Base-by-base conservation (phyloP, 1,139 yeast genomes). In the Entelexis paramagnoliae region DNA sequence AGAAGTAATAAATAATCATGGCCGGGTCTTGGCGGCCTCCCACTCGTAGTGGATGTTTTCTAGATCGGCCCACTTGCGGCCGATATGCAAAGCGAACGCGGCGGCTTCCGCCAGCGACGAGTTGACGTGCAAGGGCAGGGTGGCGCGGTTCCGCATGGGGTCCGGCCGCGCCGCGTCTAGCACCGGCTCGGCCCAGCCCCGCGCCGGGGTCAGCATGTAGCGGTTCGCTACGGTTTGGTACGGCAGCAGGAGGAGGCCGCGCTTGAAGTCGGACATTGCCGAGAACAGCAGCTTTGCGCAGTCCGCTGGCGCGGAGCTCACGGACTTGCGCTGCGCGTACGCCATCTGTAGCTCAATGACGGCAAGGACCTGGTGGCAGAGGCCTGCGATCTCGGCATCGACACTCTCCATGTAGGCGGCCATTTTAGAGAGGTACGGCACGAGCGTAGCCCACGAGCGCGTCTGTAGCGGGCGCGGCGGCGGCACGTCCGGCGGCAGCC, bases 21-120 rank as follows among this genome's bases (percentile, higher is more conserved):
- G 46, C 24, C 29, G 11, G 16, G 35, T 2, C 36, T 42, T 42
- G 2, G 35, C 48, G 17, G 45, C 47, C 42, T 33, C 56, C 61
- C 60, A 58, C 5, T 40, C 41, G 32, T 59, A 59, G 17, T 50
- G 48, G 1, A 59, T 48, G 34, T 50, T 46, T 49, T 59, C 62
- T 26, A 49, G 50, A 20, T 33, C 19, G 1, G 61, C 60, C 62
- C 62, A 60, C 16, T 52, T 53, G 17, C 51, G 64, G 41, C 61
- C 58, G 30, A 71, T 53, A 11, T 60, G 54, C 48, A 63, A 65
- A 4, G 68, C 71, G 49, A 70, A 64, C 5, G 73, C 72, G 2
- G 72, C 68, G 0, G 68, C 73, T 47, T 72, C 75, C 43, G 68
- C 70, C 7, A 69, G 53, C 4, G 69, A 55, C n/a, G 72, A 64